Base-by-base conservation (phyloP, 176 grass and related monocot species). In the Calamus simplicifolius region DNA sequence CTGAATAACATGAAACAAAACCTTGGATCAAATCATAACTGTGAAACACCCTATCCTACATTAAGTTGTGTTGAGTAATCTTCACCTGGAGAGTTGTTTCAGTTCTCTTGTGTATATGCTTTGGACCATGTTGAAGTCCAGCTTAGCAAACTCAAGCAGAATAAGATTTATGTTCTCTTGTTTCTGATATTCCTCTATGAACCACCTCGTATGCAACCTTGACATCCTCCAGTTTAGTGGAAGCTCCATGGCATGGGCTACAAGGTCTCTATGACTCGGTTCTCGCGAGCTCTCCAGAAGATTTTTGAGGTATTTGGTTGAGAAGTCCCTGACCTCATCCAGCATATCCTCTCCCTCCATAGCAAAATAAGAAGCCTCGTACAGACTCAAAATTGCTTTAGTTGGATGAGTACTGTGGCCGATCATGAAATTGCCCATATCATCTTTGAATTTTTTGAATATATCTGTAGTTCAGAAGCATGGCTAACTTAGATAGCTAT, bases 81-180 rank as follows among this genome's bases (percentile, higher is more conserved):
- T 27, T 87, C 21, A 88, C 84, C 14, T 54, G 12, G 67, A 71
- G 1, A 75, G 16, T 0, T 27, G 18, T 4, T 4, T 72, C 5
- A 88, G 52, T 55, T 88, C 75, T 50, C 66, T 10, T 14, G 59
- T 56, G 13, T 83, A 61, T 26, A 76, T 54, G 21, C 29, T 19
- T 75, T 88, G 85, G 18, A 79, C 70, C 0, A 6, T 58, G 18
- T 83, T 75, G 65, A 83, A 88, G 16, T 83, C 75, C 18, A 73
- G 28, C 28, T 48, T 76, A 1, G 79, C 85, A 0, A 88, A 74
- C 16, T 72, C 18, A 6, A 83, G 17, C 12, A 88, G 17, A 27
- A 57, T 2, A 0, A 67, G 75, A 1, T 72, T 26, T 4, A 71
- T 31, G 10, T 19, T 28, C 0, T 3, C 5, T 10, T 12, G 59